Base-by-base conservation (phyloP, 2,329 filamentous ascomycete species). In the Fusarium praegraminearum region DNA sequence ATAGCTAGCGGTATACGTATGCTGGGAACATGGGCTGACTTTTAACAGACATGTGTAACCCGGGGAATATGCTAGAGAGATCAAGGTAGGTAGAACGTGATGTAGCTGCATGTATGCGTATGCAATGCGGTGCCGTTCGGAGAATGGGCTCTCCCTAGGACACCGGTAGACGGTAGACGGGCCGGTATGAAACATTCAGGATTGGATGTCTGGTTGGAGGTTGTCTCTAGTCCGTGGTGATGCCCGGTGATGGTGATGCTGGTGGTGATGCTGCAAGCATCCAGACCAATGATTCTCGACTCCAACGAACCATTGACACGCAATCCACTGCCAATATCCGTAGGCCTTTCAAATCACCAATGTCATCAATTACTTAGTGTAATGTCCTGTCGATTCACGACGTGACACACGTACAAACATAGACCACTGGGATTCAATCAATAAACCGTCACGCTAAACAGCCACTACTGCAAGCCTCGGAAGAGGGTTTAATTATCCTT, bases 381-480 rank as follows among this genome's bases (percentile, higher is more conserved):
- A 51, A 40, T 40, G n/a, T 26, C n/a, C 20, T 52, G 16, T 12
- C 40, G 58, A 33, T 33, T 57, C 22, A 57, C 11, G 33, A 45
- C 18, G 61, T 57, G 32, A 50, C 24, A 57, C 50, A 30, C 22
- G 40, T 40, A 62, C 32, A 54, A 10, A 32, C 13, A 24, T 20
- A 24, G 47, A n/a, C 33, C 40, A 47, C 58, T 36, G 5, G 26
- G 35, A 24, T 24, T 72, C 71, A 73, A 63, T 74, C 73, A 74
- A 75, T 75, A 75, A 75, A 72, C 66, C 73, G 69, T 43, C 61
- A 55, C 72, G 68, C 73, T 75, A 75, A 41, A 71, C 24, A 41
- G 38, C 40, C 38, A 50, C 67, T 71, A 71, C 67, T 75, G 73
- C 73, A 75, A 66, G 65, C 71, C 68, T 52, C 49, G 15, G 18